Base-by-base conservation (phyloP, 345 rosid species). In the Pistacia vera region DNA sequence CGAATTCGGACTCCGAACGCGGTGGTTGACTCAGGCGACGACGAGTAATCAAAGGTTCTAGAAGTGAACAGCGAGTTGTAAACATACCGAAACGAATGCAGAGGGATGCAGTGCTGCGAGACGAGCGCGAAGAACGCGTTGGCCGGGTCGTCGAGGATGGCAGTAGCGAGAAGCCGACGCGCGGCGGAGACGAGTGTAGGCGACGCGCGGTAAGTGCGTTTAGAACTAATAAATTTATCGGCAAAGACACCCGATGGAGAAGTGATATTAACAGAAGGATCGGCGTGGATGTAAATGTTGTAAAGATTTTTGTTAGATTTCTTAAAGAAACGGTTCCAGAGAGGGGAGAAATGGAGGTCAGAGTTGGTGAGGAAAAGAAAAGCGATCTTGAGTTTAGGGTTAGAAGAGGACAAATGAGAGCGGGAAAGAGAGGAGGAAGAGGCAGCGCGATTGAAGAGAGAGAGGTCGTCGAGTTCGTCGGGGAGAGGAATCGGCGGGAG, bases 291-390 rank as follows among this genome's bases (percentile, higher is more conserved):
- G 66, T 92, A 96, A 73, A 96, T 80, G 80, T 92, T 96, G 87
- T 82, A 93, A 2, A 83, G 93, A 17, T 84, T 77, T 12, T 66
- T 68, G 11, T 82, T 11, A 7, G 78, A 80, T 16, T 74, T 54
- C 38, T 25, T 55, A 84, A 96, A 93, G 92, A 93, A 96, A 0
- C 74, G 84, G 55, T 86, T 85, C 98, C 98, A 93, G 71, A 96
- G 80, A 6, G 97, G 95, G 10, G 93, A 80, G 83, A 96, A 93
- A 75, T 91, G 82, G 75, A 96, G 95, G 78, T 91, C 97, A 66
- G 98, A 69, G 88, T 93, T 96, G 79, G 98, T 96, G 80, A 93
- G 91, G 84, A 96, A 96, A 30, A 93, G 86, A 80, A 96, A 96
- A 14, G 98, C 99, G 72, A 96, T 86, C 83, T 96, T 96, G 80